These are phyloP conservation scores for Ocimum tenuiflorum DNA, from an alignment of 257 asterid species.

Conservation along the genomic window DNA sequence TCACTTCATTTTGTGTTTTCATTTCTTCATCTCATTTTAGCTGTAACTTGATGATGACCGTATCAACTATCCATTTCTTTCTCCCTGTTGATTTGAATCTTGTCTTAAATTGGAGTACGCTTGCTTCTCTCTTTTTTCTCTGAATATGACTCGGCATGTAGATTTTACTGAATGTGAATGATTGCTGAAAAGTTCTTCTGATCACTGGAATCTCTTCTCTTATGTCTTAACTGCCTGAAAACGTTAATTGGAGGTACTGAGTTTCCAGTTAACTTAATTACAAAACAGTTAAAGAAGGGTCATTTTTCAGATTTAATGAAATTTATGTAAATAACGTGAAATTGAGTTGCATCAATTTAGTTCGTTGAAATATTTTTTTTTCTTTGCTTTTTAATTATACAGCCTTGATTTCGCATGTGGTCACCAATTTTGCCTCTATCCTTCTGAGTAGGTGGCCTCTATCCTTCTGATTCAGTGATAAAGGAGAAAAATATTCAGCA, in stretches of 20 bases:
- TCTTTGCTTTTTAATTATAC: background rate
- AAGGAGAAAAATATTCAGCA: slow-evolving; percentile 29
- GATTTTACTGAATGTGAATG: slow-evolving; percentile 14
- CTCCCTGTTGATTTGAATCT: background rate
- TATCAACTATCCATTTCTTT: background rate
- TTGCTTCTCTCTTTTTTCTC: background rate
- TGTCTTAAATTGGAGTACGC: slow-evolving; percentile 5
- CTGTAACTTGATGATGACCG: background rate
- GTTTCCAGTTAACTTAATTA: too few species aligned
- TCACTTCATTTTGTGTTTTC: background rate
- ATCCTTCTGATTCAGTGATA: slow-evolving; percentile 28
- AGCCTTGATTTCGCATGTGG: background rate
- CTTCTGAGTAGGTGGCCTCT: slow-evolving; percentile 16
- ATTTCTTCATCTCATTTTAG: background rate
- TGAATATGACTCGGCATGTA: background rate
- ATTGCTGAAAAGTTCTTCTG: background rate
- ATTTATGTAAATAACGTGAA: background rate
- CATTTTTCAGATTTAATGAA: background rate
- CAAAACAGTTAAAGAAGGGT: background rate
- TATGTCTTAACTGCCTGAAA: background rate
- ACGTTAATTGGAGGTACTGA: slow-evolving; percentile 8
- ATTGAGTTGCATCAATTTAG: background rate
- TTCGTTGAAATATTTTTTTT: background rate
- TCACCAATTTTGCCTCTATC: slow-evolving; percentile 16
- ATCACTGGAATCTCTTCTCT: slow-evolving; percentile 3